Evolutionary conservation across 2,329 filamentous ascomycete species (phyloP), one percentile per base, ranked within the genome.

Genomic region (Penicillium sp.): DNA sequence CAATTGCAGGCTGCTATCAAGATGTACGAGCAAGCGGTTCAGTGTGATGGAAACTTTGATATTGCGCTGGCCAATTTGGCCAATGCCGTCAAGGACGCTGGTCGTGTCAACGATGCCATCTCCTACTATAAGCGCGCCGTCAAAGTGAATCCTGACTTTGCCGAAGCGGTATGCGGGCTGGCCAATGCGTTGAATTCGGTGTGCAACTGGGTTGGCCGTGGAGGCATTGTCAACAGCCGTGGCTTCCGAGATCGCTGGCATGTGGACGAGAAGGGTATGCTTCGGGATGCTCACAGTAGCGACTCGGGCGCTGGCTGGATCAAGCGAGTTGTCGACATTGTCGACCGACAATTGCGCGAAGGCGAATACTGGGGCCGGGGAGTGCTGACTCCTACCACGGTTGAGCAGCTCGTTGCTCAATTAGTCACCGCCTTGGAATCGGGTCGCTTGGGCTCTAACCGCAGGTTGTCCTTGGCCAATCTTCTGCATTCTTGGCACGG

Each of bases 71-170:
- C 95, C 4, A 99, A 99, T 70, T 82, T 99, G 22, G 95, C 95
- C 56, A 99, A 99, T 73, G 95, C 95, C 9, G 93, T 99, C 65
- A 99, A 99, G 75, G 95, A 99, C 73, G 92, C 96, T 67, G 95
- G 95, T 2, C 87, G 91, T 44, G 91, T 98, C 65, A 90, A 87
- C 57, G 95, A 99, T 72, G 95, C 95, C 1, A 98, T 99, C 60
- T 79, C 81, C 27, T 98, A 96, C 74, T 99, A 99, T 79, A 91
- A 87, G 69, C 87, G 93, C 63, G 95, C 95, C 40, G 94, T 99
- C 10, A 83, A 85, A 36, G 87, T 93, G n/a, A 99, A 95, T 67
- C 94, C 95, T 0, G 90, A 96, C 36, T 99, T 99, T 77, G 92
- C 95, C 1, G 95, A 99, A 77, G 95, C 95, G 6, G 94, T 99